phyloP scores from a whole-genome alignment of 1,284 basidiomycete species.

The Mycosarcoma maydis region DNA sequence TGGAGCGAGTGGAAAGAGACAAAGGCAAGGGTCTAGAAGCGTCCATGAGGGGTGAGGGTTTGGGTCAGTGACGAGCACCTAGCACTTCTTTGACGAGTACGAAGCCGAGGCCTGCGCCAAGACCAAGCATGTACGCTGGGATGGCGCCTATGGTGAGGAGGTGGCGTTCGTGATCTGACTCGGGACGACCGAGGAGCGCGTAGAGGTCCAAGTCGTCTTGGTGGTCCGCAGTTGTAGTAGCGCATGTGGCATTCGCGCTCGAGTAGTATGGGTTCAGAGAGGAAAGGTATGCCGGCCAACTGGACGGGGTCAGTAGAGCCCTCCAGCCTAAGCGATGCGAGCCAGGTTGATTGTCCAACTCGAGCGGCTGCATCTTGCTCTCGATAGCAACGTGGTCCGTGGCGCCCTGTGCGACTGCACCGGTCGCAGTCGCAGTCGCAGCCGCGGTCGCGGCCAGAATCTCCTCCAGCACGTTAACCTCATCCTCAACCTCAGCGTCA shows the following conservation, averaged over 20 bases:
- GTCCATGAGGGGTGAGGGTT: neutral
- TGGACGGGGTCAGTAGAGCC: slow-evolving; percentile 1
- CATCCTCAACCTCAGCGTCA: slow-evolving; percentile 1
- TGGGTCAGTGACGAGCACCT: slow-evolving; percentile 6
- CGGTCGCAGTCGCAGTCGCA: neutral
- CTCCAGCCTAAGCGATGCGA: no score
- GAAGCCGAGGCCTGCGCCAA: slow-evolving; percentile 52
- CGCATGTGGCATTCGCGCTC: no score
- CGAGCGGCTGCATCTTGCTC: neutral
- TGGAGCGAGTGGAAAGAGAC: no score
- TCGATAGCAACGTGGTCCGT: neutral
- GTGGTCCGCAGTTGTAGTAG: neutral
- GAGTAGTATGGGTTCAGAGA: slow-evolving; percentile 44
- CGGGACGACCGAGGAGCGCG: slow-evolving; percentile 25
- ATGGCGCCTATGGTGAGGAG: slow-evolving; percentile 45
- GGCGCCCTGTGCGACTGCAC: neutral
- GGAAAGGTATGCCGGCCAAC: slow-evolving; percentile 30
- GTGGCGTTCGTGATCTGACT: slow-evolving; percentile 21
- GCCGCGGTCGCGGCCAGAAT: slow-evolving; percentile 2
- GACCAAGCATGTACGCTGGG: slow-evolving; percentile 53
- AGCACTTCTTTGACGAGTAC: slow-evolving; percentile 48
- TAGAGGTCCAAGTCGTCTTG: slow-evolving; percentile 26
- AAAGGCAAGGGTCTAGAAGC: no score
- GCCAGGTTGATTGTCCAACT: no score
- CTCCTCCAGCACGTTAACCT: slow-evolving; percentile 13